Evolutionary conservation across 805 yeast species (phyloP).

Genomic region (Maudiozyma barnettii): DNA sequence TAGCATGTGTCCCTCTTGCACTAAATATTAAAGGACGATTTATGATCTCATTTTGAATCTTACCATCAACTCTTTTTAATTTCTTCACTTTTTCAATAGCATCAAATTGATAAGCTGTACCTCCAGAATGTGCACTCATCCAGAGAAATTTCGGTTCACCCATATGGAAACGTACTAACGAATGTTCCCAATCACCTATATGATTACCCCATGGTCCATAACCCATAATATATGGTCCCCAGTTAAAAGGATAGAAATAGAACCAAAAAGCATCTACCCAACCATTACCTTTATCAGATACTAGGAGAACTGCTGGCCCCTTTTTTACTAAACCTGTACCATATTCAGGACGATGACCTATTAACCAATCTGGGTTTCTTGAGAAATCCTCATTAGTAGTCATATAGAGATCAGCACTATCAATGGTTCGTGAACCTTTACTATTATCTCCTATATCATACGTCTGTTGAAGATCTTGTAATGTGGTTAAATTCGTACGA

Average conservation of each 20-base stretch:
- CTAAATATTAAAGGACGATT: conserved; percentile 70
- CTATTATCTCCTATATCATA: conserved; percentile 1
- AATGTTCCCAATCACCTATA: conserved; percentile 97
- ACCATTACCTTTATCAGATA: conserved; percentile 87
- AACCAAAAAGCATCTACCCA: conserved; percentile 96
- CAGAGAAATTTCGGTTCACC: conserved; percentile 77
- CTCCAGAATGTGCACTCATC: conserved; percentile 98
- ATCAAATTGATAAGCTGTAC: conserved; percentile 70
- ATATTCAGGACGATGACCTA: conserved; percentile 66
- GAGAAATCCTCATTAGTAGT: conserved; percentile 64
- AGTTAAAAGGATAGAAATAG: conserved; percentile 84
- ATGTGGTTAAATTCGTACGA: conserved; percentile 3
- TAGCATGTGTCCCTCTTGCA: conserved; percentile 96
- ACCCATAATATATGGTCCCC: conserved; percentile 96
- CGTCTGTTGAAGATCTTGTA: not conserved
- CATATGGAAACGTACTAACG: conserved; percentile 72
- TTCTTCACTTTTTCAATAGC: conserved; percentile 31
- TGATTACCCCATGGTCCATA: conserved; percentile 94
- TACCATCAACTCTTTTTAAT: conserved; percentile 77
- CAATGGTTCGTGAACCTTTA: conserved; percentile 11
- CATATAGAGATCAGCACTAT: conserved; percentile 32
- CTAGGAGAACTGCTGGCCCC: conserved; percentile 75
- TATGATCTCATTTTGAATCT: conserved; percentile 53
- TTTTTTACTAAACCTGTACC: conserved; percentile 58
- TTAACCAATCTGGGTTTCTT: conserved; percentile 73